phyloP scores from a whole-genome alignment of 1,284 basidiomycete species.

The Abortiporus biennis region DNA sequence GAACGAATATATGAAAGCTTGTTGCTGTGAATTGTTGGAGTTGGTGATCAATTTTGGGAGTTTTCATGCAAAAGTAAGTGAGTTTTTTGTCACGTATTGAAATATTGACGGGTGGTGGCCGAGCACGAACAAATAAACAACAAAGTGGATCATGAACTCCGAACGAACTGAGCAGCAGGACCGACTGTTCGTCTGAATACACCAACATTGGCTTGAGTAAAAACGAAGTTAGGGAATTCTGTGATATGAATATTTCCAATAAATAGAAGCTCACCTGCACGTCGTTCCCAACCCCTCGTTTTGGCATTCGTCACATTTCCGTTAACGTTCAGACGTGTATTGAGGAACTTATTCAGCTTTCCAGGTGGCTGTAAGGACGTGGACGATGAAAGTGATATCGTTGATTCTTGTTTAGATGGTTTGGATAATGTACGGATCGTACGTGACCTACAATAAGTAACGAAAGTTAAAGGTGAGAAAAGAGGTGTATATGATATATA shows the following conservation, averaged over 20 bases:
- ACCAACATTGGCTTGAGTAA: constrained; percentile 21
- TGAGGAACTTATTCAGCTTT: constrained; percentile 21
- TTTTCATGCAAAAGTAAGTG: too few species aligned
- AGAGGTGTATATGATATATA: background rate
- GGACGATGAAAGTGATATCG: constrained; percentile 6
- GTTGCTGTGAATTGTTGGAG: too few species aligned
- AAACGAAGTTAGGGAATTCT: too few species aligned
- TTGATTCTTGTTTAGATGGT: constrained; percentile 10
- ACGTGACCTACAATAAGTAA: constrained; percentile 18
- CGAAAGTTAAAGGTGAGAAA: constrained; percentile 6
- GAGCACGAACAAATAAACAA: too few species aligned
- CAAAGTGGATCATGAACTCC: too few species aligned
- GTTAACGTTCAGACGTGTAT: constrained; percentile 23
- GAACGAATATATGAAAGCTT: too few species aligned
- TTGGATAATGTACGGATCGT: constrained; percentile 25
- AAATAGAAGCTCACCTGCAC: constrained; percentile 19
- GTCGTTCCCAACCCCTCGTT: constrained; percentile 27
- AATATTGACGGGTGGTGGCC: too few species aligned
- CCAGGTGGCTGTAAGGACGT: constrained; percentile 19
- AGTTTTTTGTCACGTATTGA: too few species aligned
- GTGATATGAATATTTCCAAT: too few species aligned
- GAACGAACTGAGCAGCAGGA: constrained; percentile 25
- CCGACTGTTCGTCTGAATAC: constrained; percentile 24
- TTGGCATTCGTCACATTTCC: constrained; percentile 15
- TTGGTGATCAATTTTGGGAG: too few species aligned